These are phyloP conservation scores for Phytophthora pisi DNA, from an alignment of 352 stramenopile species.

Conservation along the genomic window DNA sequence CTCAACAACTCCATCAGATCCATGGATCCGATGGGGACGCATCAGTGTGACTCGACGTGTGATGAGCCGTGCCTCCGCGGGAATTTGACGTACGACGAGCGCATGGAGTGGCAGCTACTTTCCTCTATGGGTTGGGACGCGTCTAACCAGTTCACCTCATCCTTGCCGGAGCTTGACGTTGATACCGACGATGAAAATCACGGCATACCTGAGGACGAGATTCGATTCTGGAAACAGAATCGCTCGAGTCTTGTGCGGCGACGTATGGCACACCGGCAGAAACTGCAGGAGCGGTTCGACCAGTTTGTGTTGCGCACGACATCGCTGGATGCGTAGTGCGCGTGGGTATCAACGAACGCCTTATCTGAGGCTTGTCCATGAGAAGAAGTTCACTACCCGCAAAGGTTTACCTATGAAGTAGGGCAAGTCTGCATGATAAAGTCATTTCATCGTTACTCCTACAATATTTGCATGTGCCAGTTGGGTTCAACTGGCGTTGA, in stretches of 20 bases:
- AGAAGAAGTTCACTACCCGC: constrained; percentile 3
- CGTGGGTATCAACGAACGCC: constrained; percentile 19
- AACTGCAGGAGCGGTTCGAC: constrained; percentile 87
- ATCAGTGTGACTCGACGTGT: constrained; percentile 60
- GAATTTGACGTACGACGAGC: constrained; percentile 67
- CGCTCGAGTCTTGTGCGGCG: constrained; percentile 73
- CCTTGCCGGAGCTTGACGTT: constrained; percentile 70
- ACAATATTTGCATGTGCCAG: constrained; percentile 25
- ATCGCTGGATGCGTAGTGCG: constrained; percentile 38
- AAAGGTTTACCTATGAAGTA: constrained; percentile 14
- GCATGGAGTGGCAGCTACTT: constrained; percentile 77
- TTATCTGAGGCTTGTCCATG: constrained; percentile 15
- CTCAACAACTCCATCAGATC: constrained; percentile 50
- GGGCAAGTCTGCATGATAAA: constrained; percentile 27
- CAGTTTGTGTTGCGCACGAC: constrained; percentile 80
- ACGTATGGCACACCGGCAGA: constrained; percentile 80
- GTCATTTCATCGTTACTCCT: constrained; percentile 34
- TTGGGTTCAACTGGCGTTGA: background rate
- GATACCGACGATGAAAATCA: constrained; percentile 82
- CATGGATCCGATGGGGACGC: constrained; percentile 36
- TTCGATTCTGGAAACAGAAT: constrained; percentile 89
- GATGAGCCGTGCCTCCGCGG: constrained; percentile 54
- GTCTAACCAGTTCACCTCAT: constrained; percentile 60
- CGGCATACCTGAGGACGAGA: constrained; percentile 85
- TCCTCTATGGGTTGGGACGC: constrained; percentile 87